phyloP scores from a whole-genome alignment of 2,329 filamentous ascomycete species.

The Gaeumannomyces tritici region DNA sequence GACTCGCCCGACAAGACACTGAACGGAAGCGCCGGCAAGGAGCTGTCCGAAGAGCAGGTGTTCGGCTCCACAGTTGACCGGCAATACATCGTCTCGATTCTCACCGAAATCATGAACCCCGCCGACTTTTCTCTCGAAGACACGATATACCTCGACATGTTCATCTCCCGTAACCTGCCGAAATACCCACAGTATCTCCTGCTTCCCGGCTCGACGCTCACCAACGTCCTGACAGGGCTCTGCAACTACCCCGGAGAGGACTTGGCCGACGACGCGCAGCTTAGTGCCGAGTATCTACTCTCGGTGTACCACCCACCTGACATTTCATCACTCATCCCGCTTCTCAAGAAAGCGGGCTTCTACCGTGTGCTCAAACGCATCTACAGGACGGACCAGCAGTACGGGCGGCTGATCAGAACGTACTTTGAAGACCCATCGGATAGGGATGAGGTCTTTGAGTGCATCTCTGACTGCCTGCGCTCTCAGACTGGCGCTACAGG shows the following conservation, averaged over 20 bases:
- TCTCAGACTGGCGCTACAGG: slow-evolving; percentile 13
- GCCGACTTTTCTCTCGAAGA: slow-evolving; percentile 68
- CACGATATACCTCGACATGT: slow-evolving; percentile 96
- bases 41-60: slow-evolving; percentile 55
- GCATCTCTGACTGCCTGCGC: slow-evolving; percentile 61
- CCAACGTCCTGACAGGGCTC: slow-evolving; percentile 69
- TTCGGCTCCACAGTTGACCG: slow-evolving; percentile 69
- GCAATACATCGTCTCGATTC: slow-evolving; percentile 84
- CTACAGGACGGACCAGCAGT: slow-evolving; percentile 72
- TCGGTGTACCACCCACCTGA: slow-evolving; percentile 90
- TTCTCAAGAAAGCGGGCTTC: slow-evolving; percentile 73
- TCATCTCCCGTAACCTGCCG: slow-evolving; percentile 87
- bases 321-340: slow-evolving; percentile 62
- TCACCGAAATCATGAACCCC: slow-evolving; percentile 81
- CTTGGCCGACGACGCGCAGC: slow-evolving; percentile 83
- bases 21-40: slow-evolving; percentile 33
- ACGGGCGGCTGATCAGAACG: slow-evolving; percentile 64
- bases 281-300: slow-evolving; percentile 92
- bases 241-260: slow-evolving; percentile 76
- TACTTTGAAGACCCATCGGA: slow-evolving; percentile 83
- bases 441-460: slow-evolving; percentile 65
- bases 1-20: slow-evolving; percentile 56
- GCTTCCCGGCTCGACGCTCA: slow-evolving; percentile 76
- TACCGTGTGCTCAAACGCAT: slow-evolving; percentile 86
- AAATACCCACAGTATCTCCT: slow-evolving; percentile 96